Evolutionary conservation across 768 basidiomycete genomes (phyloP).

Genomic region (Serendipita sp.): DNA sequence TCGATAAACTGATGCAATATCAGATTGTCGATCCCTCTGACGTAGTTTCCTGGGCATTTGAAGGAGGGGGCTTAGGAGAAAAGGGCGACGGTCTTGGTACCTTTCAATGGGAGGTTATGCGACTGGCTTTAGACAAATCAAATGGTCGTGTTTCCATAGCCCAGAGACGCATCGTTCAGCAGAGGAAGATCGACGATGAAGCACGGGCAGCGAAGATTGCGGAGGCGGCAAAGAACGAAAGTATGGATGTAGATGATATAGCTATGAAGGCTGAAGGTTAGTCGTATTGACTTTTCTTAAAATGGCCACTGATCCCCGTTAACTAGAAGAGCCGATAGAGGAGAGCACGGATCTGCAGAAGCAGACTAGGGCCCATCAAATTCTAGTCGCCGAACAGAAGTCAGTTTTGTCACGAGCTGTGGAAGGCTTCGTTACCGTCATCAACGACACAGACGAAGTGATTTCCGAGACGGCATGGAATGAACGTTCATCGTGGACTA

Average conservation of each 20-base stretch:
- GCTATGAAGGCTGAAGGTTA: conserved; percentile 48
- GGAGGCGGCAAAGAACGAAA: conserved; percentile 35
- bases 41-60: conserved; percentile 73
- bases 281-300: conserved; percentile 20
- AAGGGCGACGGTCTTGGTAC: conserved; percentile 18
- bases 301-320: not conserved
- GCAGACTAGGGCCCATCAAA: conserved; percentile 59
- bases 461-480: conserved; percentile 56
- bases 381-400: conserved; percentile 61
- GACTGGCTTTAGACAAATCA: conserved; percentile 73
- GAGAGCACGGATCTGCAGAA: conserved; percentile 56
- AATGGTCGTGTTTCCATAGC: conserved; percentile 75
- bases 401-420: conserved; percentile 53
- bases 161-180: conserved; percentile 47
- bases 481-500: conserved; percentile 48
- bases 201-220: conserved; percentile 41
- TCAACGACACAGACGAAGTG: conserved; percentile 38
- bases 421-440: conserved; percentile 54
- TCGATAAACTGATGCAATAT: conserved; percentile 98
- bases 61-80: conserved; percentile 26
- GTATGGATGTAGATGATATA: conserved; percentile 46
- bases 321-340: conserved; percentile 20
- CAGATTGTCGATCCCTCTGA: conserved; percentile 92
- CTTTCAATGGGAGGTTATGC: conserved; percentile 76
- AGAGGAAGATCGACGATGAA: conserved; percentile 83